Evolutionary conservation across 805 yeast genomes (phyloP).

Genomic region (Yamadazyma sp.): DNA sequence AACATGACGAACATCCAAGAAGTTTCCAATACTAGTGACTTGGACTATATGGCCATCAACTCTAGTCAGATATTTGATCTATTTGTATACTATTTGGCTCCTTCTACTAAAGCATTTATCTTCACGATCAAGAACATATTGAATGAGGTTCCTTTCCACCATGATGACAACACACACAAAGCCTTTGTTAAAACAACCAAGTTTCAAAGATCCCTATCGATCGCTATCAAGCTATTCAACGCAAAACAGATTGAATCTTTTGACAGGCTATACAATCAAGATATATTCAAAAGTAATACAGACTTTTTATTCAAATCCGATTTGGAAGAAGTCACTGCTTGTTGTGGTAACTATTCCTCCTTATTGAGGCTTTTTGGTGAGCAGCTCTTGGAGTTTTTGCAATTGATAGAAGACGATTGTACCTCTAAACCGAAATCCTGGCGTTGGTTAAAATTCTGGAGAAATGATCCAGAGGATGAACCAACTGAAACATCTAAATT

Average conservation of each 20-base stretch:
- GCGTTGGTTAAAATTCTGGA: slow-evolving; percentile 59
- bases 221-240: slow-evolving; percentile 57
- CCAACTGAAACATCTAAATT: slow-evolving; percentile 6
- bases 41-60: slow-evolving; percentile 23
- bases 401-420: slow-evolving; percentile 36
- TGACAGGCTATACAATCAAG: slow-evolving; percentile 55
- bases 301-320: slow-evolving; percentile 48
- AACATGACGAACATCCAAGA: slow-evolving; percentile 26
- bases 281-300: slow-evolving; percentile 40
- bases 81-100: slow-evolving; percentile 68
- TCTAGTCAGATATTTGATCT: slow-evolving; percentile 57
- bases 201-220: slow-evolving; percentile 45
- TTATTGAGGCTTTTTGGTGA: slow-evolving; percentile 61
- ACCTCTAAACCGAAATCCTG: slow-evolving; percentile 34
- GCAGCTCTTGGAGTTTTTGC: slow-evolving; percentile 53
- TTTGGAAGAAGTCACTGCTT: slow-evolving; percentile 80
- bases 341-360: slow-evolving; percentile 77
- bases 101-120: slow-evolving; percentile 66
- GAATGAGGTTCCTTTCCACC: slow-evolving; percentile 56
- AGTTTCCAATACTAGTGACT: slow-evolving; percentile 16
- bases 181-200: slow-evolving; percentile 41
- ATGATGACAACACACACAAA: slow-evolving; percentile 21
- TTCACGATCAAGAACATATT: slow-evolving; percentile 63
- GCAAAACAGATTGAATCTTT: slow-evolving; percentile 58
- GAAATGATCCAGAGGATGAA: slow-evolving; percentile 1